Conservation (phyloP, 306 rosid species). For the Acacia acuminata region DNA sequence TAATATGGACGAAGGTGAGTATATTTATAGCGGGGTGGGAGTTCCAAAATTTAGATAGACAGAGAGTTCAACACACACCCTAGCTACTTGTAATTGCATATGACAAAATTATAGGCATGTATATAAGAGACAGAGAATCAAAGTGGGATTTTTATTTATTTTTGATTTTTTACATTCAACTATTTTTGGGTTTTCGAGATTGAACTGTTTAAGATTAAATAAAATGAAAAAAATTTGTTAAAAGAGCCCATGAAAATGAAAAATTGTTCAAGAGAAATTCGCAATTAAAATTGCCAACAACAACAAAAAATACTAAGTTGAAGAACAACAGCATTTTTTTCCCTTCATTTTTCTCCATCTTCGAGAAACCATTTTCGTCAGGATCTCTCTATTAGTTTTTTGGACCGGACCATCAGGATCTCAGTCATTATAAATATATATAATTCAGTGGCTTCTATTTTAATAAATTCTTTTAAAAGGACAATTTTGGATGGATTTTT, state of each 20-base stretch:
- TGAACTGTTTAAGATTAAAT: neutral
- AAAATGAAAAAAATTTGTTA: neutral
- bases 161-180: neutral
- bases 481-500: slow-evolving; percentile 32
- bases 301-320: neutral
- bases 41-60: too few species aligned
- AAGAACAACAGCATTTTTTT: neutral
- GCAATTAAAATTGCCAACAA: too few species aligned
- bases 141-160: neutral
- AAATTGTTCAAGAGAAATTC: neutral
- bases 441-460: slow-evolving; percentile 15
- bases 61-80: too few species aligned
- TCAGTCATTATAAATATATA: neutral
- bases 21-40: too few species aligned
- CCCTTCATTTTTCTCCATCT: neutral
- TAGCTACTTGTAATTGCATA: too few species aligned
- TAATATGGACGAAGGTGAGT: too few species aligned
- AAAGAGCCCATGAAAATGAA: neutral
- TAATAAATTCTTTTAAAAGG: slow-evolving; percentile 18
- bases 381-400: too few species aligned
- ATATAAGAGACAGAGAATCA: too few species aligned
- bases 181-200: neutral
- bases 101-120: neutral
- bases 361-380: slow-evolving; percentile 7
- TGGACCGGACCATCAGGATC: too few species aligned